Evolutionary conservation across 2,329 filamentous ascomycete genomes (phyloP).

Genomic region (Sphaerostilbella broomeana): DNA sequence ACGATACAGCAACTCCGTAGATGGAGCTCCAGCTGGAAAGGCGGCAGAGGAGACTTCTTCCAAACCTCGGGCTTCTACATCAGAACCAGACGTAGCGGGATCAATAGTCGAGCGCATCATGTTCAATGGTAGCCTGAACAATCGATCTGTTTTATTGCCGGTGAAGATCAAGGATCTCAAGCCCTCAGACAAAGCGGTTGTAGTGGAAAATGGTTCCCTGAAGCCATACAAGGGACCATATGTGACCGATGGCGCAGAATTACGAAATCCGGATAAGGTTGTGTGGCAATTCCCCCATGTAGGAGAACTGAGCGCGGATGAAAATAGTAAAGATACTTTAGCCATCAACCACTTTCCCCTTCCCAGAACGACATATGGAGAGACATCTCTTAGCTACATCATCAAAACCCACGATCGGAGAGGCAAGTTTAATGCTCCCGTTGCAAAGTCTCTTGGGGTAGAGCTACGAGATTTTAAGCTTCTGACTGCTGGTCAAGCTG

Average conservation of each 20-base stretch:
- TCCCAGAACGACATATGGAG: constrained; percentile 60
- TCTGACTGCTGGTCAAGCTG: constrained; percentile 57
- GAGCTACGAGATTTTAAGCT: constrained; percentile 47
- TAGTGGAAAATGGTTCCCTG: constrained; percentile 58
- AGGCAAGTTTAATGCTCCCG: constrained; percentile 68
- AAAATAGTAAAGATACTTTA: constrained; percentile 14
- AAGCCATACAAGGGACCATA: constrained; percentile 61
- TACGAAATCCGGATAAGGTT: constrained; percentile 18
- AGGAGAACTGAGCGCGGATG: constrained; percentile 13
- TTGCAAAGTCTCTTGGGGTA: constrained; percentile 61
- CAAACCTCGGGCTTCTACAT: constrained; percentile 15
- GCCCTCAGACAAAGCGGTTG: constrained; percentile 40
- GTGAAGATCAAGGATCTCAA: constrained; percentile 24
- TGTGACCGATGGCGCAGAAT: constrained; percentile 15
- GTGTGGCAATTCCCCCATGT: constrained; percentile 24
- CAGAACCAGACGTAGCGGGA: constrained; percentile 26
- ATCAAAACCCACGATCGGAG: constrained; percentile 68
- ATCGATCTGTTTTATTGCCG: constrained; percentile 19
- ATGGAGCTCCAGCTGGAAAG: neutral
- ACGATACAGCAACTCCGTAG: constrained; percentile 15
- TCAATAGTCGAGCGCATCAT: constrained; percentile 29
- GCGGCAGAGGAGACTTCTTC: neutral
- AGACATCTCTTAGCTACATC: constrained; percentile 76
- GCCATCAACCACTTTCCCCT: constrained; percentile 36
- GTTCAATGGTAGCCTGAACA: constrained; percentile 28